These are phyloP conservation scores for Stephania yunnanensis DNA, from an alignment of 164 flowering plant species.

Conservation along the genomic window DNA sequence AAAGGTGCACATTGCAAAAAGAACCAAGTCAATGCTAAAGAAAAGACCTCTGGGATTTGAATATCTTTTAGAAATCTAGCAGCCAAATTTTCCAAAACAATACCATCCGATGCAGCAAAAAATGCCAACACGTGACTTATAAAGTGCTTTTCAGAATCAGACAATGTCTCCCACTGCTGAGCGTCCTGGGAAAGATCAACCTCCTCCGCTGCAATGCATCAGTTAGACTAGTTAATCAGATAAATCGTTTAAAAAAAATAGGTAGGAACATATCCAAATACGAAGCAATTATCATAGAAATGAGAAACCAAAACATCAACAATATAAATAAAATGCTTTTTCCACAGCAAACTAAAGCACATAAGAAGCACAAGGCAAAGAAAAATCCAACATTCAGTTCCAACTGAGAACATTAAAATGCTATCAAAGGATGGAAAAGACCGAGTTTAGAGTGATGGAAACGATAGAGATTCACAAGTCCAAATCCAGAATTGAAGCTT, in stretches of 20 bases:
- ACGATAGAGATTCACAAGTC: too few relatives aligned
- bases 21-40: neutral
- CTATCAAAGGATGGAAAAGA: neutral
- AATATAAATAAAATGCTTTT: neutral
- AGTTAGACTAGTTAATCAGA: conserved; percentile 10
- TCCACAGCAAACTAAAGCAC: neutral
- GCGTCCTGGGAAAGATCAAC: conserved; percentile 77
- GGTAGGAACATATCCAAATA: neutral
- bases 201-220: conserved; percentile 63
- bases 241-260: neutral
- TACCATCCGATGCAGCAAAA: conserved; percentile 93
- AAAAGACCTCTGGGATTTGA: conserved; percentile 65
- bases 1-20: neutral
- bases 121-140: conserved; percentile 75
- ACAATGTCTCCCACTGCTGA: conserved; percentile 58
- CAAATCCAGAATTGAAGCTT: too few relatives aligned
- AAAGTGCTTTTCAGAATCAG: conserved; percentile 64
- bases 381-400: neutral
- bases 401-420: neutral
- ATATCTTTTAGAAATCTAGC: conserved; percentile 73
- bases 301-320: neutral
- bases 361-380: neutral
- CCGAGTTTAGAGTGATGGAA: too few relatives aligned
- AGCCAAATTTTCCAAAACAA: conserved; percentile 84
- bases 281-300: neutral